phyloP scores from a whole-genome alignment of 2,329 filamentous ascomycete species.

The Zymoseptoria crescenta region DNA sequence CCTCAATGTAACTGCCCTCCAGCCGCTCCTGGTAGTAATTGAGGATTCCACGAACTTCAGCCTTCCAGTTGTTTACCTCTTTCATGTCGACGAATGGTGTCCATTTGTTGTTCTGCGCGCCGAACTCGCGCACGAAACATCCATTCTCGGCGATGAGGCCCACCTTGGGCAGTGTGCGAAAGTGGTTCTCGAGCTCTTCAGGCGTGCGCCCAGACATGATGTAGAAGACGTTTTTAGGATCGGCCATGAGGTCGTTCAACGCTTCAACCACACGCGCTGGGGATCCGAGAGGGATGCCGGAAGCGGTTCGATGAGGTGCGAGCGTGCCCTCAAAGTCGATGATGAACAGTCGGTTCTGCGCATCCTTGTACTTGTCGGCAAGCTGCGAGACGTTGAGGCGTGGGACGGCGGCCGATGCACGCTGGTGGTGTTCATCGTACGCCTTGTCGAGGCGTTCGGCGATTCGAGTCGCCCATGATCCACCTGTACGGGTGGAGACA shows the following conservation, averaged over 20 bases:
- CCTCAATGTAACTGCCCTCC: slow-evolving; percentile 79
- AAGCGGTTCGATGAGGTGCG: slow-evolving; percentile 76
- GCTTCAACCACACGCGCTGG: slow-evolving; percentile 79
- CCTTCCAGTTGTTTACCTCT: slow-evolving; percentile 70
- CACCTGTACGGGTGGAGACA: slow-evolving; percentile 74
- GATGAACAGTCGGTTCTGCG: slow-evolving; percentile 69
- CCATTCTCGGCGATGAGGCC: slow-evolving; percentile 93
- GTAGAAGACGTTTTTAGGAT: slow-evolving; percentile 78
- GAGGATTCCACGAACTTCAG: slow-evolving; percentile 72
- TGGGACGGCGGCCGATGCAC: slow-evolving; percentile 79
- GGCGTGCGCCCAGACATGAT: slow-evolving; percentile 87
- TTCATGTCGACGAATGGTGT: slow-evolving; percentile 65
- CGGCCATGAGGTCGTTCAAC: slow-evolving; percentile 70
- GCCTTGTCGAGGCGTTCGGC: slow-evolving; percentile 62
- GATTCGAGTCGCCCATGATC: slow-evolving; percentile 77
- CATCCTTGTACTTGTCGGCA: slow-evolving; percentile 56
- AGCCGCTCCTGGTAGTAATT: slow-evolving; percentile 85
- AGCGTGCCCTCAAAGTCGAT: slow-evolving; percentile 92
- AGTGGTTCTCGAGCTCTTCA: slow-evolving; percentile 79
- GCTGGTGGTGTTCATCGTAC: slow-evolving; percentile 75
- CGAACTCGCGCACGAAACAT: slow-evolving; percentile 72
- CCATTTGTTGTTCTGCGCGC: slow-evolving; percentile 55
- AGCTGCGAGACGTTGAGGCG: slow-evolving; percentile 65
- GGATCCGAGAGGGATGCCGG: slow-evolving; percentile 75
- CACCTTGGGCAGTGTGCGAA: slow-evolving; percentile 72